A percentile compares a stretch with the other conserved stretches of the same genome.
These are phyloP conservation scores for Dactylis glomerata DNA, from an alignment of 176 grass and related monocot species.

Conservation along the genomic window DNA sequence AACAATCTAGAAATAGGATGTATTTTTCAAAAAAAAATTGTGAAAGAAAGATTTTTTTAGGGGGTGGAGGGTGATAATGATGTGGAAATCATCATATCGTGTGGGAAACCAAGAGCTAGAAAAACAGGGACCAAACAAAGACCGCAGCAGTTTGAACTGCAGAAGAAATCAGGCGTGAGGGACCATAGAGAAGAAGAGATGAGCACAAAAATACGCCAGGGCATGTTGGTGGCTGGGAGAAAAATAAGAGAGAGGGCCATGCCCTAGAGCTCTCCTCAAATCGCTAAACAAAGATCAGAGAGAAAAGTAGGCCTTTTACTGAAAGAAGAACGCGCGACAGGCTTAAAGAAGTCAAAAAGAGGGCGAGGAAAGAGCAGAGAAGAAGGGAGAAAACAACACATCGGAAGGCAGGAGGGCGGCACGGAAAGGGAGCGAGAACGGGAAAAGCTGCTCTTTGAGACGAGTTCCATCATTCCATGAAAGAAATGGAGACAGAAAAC, in stretches of 20 bases:
- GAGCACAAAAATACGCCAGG: not conserved
- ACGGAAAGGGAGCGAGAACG: not conserved
- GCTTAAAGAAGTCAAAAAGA: not conserved
- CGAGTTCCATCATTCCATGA: not conserved
- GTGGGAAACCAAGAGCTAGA: not conserved
- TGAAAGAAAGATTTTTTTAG: not conserved
- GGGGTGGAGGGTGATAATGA: not conserved
- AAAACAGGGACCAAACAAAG: constrained; percentile 36
- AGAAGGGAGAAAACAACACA: not conserved
- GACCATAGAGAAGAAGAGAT: constrained; percentile 25
- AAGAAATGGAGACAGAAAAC: not conserved
- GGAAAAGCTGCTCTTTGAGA: not conserved
- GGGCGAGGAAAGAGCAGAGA: not conserved
- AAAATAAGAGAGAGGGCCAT: not conserved
- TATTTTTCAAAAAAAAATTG: not conserved
- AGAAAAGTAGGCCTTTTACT: not conserved
- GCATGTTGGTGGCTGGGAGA: not conserved
- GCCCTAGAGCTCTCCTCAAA: not conserved
- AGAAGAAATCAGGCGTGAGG: constrained; percentile 36
- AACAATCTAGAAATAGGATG: constrained; percentile 23
- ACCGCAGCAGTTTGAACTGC: constrained; percentile 46
- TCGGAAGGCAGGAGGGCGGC: not conserved
- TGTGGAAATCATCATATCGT: not conserved
- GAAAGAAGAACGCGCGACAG: not conserved
- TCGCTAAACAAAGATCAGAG: not conserved